phyloP scores from a whole-genome alignment of 805 yeast species.

The Ogataea angusta region DNA sequence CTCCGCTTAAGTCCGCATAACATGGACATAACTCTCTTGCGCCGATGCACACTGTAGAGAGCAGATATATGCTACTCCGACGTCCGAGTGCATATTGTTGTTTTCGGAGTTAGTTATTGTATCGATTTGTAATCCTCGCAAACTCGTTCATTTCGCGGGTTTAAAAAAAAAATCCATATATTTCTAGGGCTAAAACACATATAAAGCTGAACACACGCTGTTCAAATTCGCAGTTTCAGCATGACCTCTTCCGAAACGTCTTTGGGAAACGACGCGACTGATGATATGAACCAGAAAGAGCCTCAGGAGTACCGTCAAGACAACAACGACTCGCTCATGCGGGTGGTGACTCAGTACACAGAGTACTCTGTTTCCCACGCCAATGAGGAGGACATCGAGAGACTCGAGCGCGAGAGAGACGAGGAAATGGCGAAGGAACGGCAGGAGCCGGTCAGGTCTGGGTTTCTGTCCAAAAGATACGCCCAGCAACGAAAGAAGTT shows the following conservation, averaged over 20 bases:
- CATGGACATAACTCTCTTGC: neutral
- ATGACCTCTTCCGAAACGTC: too few species aligned
- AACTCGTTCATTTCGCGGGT: neutral
- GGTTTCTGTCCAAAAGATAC: conserved; percentile 20
- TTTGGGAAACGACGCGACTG: too few species aligned
- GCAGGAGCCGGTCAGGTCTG: conserved; percentile 1
- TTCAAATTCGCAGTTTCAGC: neutral
- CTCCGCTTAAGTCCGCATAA: neutral
- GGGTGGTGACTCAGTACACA: conserved; percentile 25
- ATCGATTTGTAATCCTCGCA: neutral
- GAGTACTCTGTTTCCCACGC: conserved; percentile 19
- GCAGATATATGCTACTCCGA: too few species aligned
- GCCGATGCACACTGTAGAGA: too few species aligned
- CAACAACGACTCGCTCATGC: conserved; percentile 10
- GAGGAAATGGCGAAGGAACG: conserved; percentile 1
- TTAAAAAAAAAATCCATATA: neutral
- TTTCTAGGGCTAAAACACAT: neutral
- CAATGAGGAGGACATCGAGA: conserved; percentile 2
- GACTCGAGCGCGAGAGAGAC: conserved; percentile 1
- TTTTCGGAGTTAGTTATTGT: neutral
- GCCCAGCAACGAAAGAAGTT: conserved; percentile 10
- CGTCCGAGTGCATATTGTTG: too few species aligned
- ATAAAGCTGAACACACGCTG: neutral
- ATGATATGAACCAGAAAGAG: neutral
- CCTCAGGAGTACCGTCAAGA: neutral